Conservation (phyloP, 2,329 filamentous ascomycete species). For the Aspergillus oerlinghausenensis region DNA sequence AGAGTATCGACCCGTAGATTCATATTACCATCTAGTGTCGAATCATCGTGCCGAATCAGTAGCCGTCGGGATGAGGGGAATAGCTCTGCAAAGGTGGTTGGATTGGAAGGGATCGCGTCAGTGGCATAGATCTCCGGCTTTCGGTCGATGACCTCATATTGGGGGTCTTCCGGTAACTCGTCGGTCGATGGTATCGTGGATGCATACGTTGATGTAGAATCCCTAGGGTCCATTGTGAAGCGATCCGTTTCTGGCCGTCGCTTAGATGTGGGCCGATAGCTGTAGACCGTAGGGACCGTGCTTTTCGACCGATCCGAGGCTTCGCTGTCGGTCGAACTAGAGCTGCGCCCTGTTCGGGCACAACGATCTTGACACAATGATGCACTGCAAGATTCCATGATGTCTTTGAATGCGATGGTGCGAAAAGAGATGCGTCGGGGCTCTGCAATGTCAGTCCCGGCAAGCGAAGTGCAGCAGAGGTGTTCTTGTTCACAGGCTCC, state of each 20-base stretch:
- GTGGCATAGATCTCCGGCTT: conserved; percentile 58
- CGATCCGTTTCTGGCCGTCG: conserved; percentile 13
- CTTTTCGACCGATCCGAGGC: conserved; percentile 36
- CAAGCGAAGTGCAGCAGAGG: not conserved
- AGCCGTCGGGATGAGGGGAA: conserved; percentile 83
- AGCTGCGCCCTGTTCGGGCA: conserved; percentile 26
- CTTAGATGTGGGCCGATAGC: conserved; percentile 27
- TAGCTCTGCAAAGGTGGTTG: conserved; percentile 74
- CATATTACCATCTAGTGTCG: conserved; percentile 90
- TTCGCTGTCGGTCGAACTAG: conserved; percentile 35
- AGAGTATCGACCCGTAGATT: conserved; percentile 85
- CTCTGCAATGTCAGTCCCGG: not conserved
- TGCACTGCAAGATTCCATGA: conserved; percentile 27
- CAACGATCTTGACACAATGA: conserved; percentile 20
- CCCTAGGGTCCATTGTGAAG: conserved; percentile 33
- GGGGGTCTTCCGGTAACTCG: conserved; percentile 48
- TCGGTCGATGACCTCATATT: conserved; percentile 47
- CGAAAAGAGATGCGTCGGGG: not conserved
- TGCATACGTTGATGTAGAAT: conserved; percentile 74
- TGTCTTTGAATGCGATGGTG: conserved; percentile 8
- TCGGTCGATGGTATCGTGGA: conserved; percentile 65
- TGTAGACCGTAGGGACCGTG: conserved; percentile 37
- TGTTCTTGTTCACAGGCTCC: not conserved
- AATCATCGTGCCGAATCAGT: conserved; percentile 83
- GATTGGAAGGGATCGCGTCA: conserved; percentile 70